Percentiles rank a stretch among this genome's conserved stretches.
phyloP scores from a whole-genome alignment of 768 basidiomycete species.

The Thelephora ganbajun region DNA sequence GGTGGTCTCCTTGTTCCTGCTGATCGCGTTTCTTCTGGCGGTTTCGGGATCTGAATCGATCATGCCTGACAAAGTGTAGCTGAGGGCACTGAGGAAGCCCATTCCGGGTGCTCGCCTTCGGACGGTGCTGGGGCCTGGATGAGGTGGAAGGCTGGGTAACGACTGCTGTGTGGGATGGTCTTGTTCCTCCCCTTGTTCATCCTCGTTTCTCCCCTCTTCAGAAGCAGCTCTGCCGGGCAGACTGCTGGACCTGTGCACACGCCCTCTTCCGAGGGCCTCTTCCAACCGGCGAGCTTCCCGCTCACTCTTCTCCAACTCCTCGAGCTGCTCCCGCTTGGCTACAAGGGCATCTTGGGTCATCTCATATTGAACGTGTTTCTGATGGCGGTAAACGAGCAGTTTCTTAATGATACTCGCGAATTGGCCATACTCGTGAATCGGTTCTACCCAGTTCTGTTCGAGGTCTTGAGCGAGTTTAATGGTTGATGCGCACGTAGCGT shows the following conservation, averaged over 20 bases:
- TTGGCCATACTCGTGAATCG: slow-evolving; percentile 89
- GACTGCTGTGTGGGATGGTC: slow-evolving; percentile 18
- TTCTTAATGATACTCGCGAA: slow-evolving; percentile 93
- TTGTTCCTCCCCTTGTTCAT: slow-evolving; percentile 18
- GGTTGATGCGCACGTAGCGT: slow-evolving; percentile 87
- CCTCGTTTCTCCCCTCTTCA: slow-evolving; percentile 8
- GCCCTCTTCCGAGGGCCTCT: slow-evolving; percentile 45
- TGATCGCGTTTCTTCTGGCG: slow-evolving; percentile 83
- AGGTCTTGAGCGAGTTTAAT: slow-evolving; percentile 86
- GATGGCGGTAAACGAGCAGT: slow-evolving; percentile 86
- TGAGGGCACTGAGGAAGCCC: slow-evolving; percentile 81
- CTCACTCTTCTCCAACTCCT: slow-evolving; percentile 87
- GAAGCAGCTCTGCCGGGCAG: slow-evolving; percentile 2
- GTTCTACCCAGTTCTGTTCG: slow-evolving; percentile 92
- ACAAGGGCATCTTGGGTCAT: slow-evolving; percentile 90
- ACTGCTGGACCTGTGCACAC: slow-evolving; percentile 6
- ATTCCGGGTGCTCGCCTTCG: slow-evolving; percentile 58
- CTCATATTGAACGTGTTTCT: slow-evolving; percentile 96
- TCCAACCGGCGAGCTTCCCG: slow-evolving; percentile 80
- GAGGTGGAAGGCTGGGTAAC: slow-evolving; percentile 41
- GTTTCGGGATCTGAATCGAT: slow-evolving; percentile 99
- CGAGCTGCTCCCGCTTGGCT: slow-evolving; percentile 68
- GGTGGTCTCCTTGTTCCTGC: slow-evolving; percentile 87
- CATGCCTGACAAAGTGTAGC: slow-evolving; percentile 92
- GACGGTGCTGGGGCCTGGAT: slow-evolving; percentile 65